Evolutionary conservation across 768 basidiomycete species (phyloP).

Genomic region (Cyclocybe aegerita): DNA sequence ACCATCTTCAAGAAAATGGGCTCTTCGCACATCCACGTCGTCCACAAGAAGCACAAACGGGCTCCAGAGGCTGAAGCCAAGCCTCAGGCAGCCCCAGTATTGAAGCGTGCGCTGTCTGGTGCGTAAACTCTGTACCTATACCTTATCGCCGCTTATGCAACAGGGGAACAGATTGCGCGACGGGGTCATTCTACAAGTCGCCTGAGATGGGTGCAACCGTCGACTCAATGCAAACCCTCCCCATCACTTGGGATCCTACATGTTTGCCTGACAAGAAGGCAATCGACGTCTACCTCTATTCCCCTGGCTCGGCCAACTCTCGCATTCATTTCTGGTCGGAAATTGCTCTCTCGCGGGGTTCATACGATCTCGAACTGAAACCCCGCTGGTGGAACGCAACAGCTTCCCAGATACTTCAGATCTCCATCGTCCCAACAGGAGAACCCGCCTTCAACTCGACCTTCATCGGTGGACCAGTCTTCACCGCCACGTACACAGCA

Average conservation of each 20-base stretch:
- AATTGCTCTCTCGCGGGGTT: slow-evolving; percentile 48
- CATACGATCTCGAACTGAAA: slow-evolving; percentile 47
- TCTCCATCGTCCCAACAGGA: slow-evolving; percentile 55
- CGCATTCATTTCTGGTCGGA: slow-evolving; percentile 58
- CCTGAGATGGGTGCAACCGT: slow-evolving; percentile 50
- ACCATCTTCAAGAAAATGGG: slow-evolving; percentile 13
- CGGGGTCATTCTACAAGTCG: slow-evolving; percentile 60
- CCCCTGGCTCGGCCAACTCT: slow-evolving; percentile 38
- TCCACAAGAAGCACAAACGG: slow-evolving; percentile 13
- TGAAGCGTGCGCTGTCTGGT: slow-evolving; percentile 5
- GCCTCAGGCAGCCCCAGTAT: neutral
- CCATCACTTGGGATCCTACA: slow-evolving; percentile 62
- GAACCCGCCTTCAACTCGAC: slow-evolving; percentile 49
- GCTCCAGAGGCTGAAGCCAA: neutral
- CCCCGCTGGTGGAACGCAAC: slow-evolving; percentile 76
- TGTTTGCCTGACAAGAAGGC: slow-evolving; percentile 45
- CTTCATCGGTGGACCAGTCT: slow-evolving; percentile 67
- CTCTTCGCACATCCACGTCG: slow-evolving; percentile 12
- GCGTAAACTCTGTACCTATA: no score
- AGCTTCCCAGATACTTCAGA: slow-evolving; percentile 46
- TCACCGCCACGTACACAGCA: slow-evolving; percentile 59
- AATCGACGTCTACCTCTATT: slow-evolving; percentile 71
- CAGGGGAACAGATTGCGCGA: slow-evolving; percentile 40
- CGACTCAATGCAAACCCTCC: slow-evolving; percentile 46
- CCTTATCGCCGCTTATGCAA: neutral